Base-by-base conservation (phyloP, 2,329 filamentous ascomycete species). In the Neocucurbitaria cava region DNA sequence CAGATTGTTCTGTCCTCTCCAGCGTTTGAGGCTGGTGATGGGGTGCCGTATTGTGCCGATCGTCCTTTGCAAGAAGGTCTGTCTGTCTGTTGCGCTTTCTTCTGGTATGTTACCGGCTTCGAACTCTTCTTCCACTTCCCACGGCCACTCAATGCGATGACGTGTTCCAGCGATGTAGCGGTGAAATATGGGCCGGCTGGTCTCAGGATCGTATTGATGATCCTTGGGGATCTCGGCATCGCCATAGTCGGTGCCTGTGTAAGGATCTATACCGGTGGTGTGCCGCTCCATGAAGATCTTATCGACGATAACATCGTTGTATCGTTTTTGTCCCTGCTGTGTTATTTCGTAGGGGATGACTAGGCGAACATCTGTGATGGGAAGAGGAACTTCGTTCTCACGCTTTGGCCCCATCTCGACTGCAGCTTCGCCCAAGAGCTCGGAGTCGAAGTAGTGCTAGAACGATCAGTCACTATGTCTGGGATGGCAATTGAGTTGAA, bases 311-410 rank as follows among this genome's bases (percentile, higher is more conserved):
- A 74, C 71, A 72, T 98, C 93, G 36, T 62, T 47, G 70, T 86
- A 85, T 26, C 56, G 54, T 38, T 59, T 64, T 15, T 85, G 82
- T 73, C 95, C 85, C 45, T 55, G 49, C 23, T 54, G 50, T 8
- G 53, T 57, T 15, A 81, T 81, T 49, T 96, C 62, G 48, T 68
- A 80, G 20, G 91, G 87, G 70, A 91, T 87, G 44, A 98, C 91
- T 30, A 97, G 90, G 52, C 91, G 90, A 60, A 98, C 82, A 57
- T 90, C 82, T 30, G 85, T 83, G 68, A 96, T 82, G 49, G 89
- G 83, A 28, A 96, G 74, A 28, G 87, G 80, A 47, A 85, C 72
- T 65, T 83, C 80, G 52, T 82, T 71, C 68, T 65, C 81, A 41
- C 82, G 76, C 53, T 83, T 74, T 64, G 52, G 77, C 65, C 54